Conservation (phyloP, 139 green algal genomes). For the Chara braunii region DNA sequence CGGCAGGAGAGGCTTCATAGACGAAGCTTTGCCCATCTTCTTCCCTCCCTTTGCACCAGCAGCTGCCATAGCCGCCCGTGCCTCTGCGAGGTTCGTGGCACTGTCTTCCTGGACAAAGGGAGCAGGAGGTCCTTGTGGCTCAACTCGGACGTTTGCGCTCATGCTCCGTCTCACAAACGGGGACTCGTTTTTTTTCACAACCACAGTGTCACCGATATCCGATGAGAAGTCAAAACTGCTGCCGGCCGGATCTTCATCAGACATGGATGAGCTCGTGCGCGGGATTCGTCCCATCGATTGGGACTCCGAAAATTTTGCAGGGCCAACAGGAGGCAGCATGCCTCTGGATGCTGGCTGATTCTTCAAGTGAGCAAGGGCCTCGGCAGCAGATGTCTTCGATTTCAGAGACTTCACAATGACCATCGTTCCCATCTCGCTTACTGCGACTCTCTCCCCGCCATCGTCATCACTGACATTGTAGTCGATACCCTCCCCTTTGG, state of each 20-base stretch:
- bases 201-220: neutral
- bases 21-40: too few relatives aligned
- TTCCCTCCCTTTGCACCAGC: neutral
- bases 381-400: too few relatives aligned
- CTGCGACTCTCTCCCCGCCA: too few relatives aligned
- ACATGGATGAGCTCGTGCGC: neutral
- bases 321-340: too few relatives aligned
- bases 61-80: neutral
- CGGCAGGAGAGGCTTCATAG: neutral
- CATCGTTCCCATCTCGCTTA: too few relatives aligned
- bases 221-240: slow-evolving; percentile 8
- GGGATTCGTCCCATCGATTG: slow-evolving; percentile 2
- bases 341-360: too few relatives aligned
- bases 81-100: slow-evolving; percentile 16
- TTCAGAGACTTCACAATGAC: too few relatives aligned
- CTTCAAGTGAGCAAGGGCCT: too few relatives aligned
- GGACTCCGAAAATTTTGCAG: too few relatives aligned
- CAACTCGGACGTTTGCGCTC: neutral
- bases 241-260: neutral
- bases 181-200: neutral
- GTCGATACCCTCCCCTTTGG: too few relatives aligned
- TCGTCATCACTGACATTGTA: too few relatives aligned
- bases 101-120: slow-evolving; percentile 5
- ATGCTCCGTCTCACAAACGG: neutral
- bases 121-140: neutral